A percentile compares a stretch with the other conserved stretches of the same genome.
phyloP scores from a whole-genome alignment of 148 eudicot species.

The Vaccinium myrtillus region DNA sequence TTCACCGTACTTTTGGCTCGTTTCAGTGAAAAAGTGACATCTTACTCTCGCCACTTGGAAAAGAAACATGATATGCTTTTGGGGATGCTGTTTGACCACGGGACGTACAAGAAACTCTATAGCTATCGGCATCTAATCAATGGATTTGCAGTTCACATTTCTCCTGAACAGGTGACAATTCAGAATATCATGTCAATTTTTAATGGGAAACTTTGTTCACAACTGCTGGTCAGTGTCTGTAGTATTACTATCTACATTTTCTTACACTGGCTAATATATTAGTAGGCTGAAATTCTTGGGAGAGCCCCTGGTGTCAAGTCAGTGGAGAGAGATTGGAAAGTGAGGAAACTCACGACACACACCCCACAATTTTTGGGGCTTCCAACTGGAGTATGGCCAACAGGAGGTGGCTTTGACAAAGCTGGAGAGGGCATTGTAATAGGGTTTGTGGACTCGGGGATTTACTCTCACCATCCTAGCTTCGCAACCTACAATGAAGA shows the following conservation, averaged over 20 bases:
- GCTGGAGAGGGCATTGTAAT: conserved; percentile 95
- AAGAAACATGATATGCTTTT: conserved; percentile 95
- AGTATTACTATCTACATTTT: conserved; percentile 18
- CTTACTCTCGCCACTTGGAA: conserved; percentile 85
- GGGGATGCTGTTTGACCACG: conserved; percentile 69
- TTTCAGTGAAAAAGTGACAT: conserved; percentile 71
- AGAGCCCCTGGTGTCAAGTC: conserved; percentile 87
- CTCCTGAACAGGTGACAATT: conserved; percentile 86
- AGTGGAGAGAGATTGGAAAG: conserved; percentile 95
- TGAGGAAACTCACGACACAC: conserved; percentile 88
- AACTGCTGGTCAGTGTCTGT: background rate
- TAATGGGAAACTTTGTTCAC: background rate
- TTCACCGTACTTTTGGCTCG: conserved; percentile 19
- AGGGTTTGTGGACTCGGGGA: conserved; percentile 93
- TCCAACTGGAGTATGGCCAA: conserved; percentile 98
- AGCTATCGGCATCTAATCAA: conserved; percentile 89
- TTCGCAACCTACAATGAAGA: conserved; percentile 63
- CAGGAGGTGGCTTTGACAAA: conserved; percentile 84
- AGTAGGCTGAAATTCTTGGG: conserved; percentile 92
- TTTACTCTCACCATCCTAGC: conserved; percentile 85
- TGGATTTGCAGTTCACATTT: conserved; percentile 85
- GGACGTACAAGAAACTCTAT: conserved; percentile 79
- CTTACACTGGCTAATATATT: conserved; percentile 47
- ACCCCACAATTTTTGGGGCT: conserved; percentile 97
- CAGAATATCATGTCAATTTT: conserved; percentile 5